These are phyloP conservation scores for Cytospora mali DNA, from an alignment of 2,329 filamentous ascomycete genomes.

Conservation along the genomic window DNA sequence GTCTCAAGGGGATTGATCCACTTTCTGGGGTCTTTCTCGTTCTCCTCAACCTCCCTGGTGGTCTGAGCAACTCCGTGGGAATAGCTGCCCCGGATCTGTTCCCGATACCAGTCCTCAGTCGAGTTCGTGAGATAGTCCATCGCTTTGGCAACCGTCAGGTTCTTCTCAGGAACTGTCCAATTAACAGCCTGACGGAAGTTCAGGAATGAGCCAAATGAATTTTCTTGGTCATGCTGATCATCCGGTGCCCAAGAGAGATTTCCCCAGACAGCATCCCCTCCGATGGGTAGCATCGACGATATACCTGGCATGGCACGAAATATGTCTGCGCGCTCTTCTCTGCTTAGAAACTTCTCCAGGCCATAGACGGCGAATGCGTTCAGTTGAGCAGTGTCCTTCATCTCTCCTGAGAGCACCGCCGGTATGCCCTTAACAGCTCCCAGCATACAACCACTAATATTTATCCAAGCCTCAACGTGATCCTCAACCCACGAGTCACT, in stretches of 20 bases:
- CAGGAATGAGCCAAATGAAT: constrained; percentile 78
- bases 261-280: constrained; percentile 94
- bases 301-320: constrained; percentile 97
- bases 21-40: constrained; percentile 75
- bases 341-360: constrained; percentile 90
- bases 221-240: constrained; percentile 71
- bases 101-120: constrained; percentile 82
- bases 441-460: constrained; percentile 97
- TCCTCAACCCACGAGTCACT: constrained; percentile 88
- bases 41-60: constrained; percentile 75
- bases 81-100: constrained; percentile 74
- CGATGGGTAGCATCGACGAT: constrained; percentile 94
- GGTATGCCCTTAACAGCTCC: constrained; percentile 90
- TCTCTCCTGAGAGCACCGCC: constrained; percentile 90
- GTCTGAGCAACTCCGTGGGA: constrained; percentile 88
- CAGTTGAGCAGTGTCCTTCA: constrained; percentile 96
- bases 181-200: constrained; percentile 76
- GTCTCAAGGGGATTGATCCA: constrained; percentile 93
- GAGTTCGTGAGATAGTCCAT: constrained; percentile 77
- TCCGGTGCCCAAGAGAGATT: constrained; percentile 86
- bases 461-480: constrained; percentile 94
- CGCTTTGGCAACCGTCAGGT: constrained; percentile 80
- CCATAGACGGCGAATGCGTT: constrained; percentile 97
- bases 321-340: constrained; percentile 87
- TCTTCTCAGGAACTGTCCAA: constrained; percentile 65